phyloP scores from a whole-genome alignment of 1,284 basidiomycete genomes.

The Ganoderma boninense region DNA sequence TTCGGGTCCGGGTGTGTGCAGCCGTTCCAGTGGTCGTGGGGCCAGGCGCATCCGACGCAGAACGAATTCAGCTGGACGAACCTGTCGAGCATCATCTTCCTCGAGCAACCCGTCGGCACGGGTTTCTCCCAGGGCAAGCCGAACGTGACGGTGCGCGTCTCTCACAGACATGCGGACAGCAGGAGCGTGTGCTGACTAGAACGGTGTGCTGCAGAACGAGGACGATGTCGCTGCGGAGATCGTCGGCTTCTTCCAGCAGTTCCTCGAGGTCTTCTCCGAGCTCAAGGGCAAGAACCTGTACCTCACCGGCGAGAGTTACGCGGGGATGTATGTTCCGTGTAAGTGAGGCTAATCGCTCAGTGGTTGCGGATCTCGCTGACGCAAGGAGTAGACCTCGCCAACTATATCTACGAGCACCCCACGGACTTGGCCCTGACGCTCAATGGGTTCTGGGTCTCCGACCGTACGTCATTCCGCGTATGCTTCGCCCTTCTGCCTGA shows the following conservation, averaged over 20 bases:
- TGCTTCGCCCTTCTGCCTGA: not conserved
- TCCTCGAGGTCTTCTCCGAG: slow-evolving; percentile 76
- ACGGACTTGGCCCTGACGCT: slow-evolving; percentile 60
- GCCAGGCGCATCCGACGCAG: slow-evolving; percentile 67
- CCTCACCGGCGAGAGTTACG: slow-evolving; percentile 75
- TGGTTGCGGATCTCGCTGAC: not conserved
- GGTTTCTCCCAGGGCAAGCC: slow-evolving; percentile 82
- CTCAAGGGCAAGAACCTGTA: slow-evolving; percentile 76
- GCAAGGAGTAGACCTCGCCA: slow-evolving; percentile 65
- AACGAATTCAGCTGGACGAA: slow-evolving; percentile 87
- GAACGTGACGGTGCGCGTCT: slow-evolving; percentile 59
- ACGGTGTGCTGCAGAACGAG: slow-evolving; percentile 58
- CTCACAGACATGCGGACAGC: slow-evolving; percentile 23
- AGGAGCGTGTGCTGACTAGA: not conserved
- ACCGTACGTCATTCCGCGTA: slow-evolving; percentile 57
- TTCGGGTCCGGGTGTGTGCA: slow-evolving; percentile 39
- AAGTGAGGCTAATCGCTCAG: slow-evolving; percentile 30
- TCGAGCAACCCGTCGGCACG: slow-evolving; percentile 87
- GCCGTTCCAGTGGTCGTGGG: slow-evolving; percentile 74
- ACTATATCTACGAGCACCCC: slow-evolving; percentile 73
- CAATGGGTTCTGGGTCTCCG: slow-evolving; percentile 76
- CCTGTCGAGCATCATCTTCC: slow-evolving; percentile 79
- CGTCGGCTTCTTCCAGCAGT: slow-evolving; percentile 77
- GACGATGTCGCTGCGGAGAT: slow-evolving; percentile 70
- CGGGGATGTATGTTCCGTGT: slow-evolving; percentile 69